Evolutionary conservation across 331 rosid genomes (phyloP), one percentile per base, ranked within the genome.

Genomic region (Quercus tomentella): DNA sequence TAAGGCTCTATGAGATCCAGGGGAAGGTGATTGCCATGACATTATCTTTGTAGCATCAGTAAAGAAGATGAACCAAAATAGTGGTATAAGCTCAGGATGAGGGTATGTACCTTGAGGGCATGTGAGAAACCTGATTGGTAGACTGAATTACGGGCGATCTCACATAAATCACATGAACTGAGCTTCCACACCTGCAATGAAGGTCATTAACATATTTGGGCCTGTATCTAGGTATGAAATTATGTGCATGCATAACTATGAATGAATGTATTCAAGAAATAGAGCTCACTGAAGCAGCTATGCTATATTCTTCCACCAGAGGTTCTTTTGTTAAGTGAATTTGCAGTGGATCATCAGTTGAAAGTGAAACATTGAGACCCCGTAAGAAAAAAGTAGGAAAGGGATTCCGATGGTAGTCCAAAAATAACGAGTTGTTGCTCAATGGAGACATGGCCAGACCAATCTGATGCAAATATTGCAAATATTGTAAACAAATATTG

Each of bases 391-490:
- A 96, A 65, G 84, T 76, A 9, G 99, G 99, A 7, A 96, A 79
- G 63, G 99, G 99, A 77, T 96, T 96, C 75, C 97, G 94, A 77
- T 93, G 99, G 86, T 96, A 96, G 90, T 93, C 98, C 77, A 96
- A 86, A 84, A 96, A 96, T 54, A 96, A 79, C 25, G 99, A 96
- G 88, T 96, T 96, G 77, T 96, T 96, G 89, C 99, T 96, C 86
- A 96, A 83, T 26, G 99, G 99, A 75, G 99, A 96, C 99, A 96
- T 93, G 22, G 98, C 98, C 80, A 96, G 89, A 73, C 99, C 99
- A 87, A 96, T 86, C 99, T 96, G 88, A 80, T 69, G 77, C 55
- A 80, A 72, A 55, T 58, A 79, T 30, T 18, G 68, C 65, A 82
- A 63, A 35, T 35, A 35, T 35, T 35, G 43, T 35, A 80, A 72